Percentiles rank a stretch among this genome's conserved stretches.
phyloP scores from a whole-genome alignment of 441 rosid genomes.

The Pelargonium citronellum region DNA sequence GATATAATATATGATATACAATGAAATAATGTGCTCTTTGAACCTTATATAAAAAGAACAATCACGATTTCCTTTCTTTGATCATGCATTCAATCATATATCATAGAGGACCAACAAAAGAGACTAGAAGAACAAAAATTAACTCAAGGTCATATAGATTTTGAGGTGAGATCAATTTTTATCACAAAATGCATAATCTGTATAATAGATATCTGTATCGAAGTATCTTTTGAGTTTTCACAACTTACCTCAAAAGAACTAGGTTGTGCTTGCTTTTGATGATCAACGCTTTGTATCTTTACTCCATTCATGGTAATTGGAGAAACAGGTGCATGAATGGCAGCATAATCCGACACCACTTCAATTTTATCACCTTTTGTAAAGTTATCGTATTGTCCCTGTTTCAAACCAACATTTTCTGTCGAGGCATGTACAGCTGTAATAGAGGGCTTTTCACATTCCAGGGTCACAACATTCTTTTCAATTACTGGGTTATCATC shows the following conservation, averaged over 20 bases:
- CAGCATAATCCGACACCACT: slow-evolving; percentile 32
- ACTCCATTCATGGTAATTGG: slow-evolving; percentile 24
- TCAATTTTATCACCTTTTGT: slow-evolving; percentile 30
- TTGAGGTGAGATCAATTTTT: not conserved
- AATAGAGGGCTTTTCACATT: slow-evolving; percentile 48
- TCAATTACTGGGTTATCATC: slow-evolving; percentile 67
- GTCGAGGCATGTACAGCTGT: slow-evolving; percentile 31
- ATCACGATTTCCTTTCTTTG: not conserved
- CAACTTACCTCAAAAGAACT: slow-evolving; percentile 39
- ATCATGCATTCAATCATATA: not conserved
- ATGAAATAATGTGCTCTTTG: not conserved
- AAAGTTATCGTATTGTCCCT: slow-evolving; percentile 21
- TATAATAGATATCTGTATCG: not conserved
- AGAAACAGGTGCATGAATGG: slow-evolving; percentile 34
- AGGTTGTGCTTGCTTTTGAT: slow-evolving; percentile 27
- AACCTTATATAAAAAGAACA: not conserved
- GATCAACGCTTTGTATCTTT: slow-evolving; percentile 33
- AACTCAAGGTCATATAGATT: not conserved
- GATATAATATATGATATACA: not conserved
- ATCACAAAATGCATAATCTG: slow-evolving; percentile 5
- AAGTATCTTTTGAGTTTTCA: slow-evolving; percentile 9
- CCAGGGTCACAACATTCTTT: slow-evolving; percentile 70
- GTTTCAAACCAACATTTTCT: slow-evolving; percentile 29
- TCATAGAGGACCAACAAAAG: not conserved
- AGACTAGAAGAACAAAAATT: not conserved